Base-by-base conservation (phyloP, 1,139 yeast species). In the Hyphopichia khmerensis region DNA sequence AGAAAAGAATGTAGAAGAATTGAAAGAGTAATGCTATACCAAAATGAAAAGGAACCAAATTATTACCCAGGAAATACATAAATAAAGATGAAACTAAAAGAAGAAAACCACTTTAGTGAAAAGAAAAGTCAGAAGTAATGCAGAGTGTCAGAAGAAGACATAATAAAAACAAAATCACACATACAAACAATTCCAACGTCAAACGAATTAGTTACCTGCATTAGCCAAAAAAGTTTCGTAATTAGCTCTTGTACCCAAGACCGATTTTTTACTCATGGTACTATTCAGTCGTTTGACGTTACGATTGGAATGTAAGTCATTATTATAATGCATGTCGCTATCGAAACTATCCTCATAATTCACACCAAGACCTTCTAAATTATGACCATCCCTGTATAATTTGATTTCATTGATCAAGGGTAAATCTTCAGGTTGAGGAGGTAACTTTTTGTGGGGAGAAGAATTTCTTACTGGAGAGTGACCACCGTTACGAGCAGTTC, bases 171-270 rank as follows among this genome's bases (percentile, higher is more conserved):
- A 26, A 26, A 8, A 26, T 7, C 24, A 21, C 24, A 21, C 5
- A 21, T 21, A 21, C 5, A 21, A 21, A 6, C 24, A 21, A 9
- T 9, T 6, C 8, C 24, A 6, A 21, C 9, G 5, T 21, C n/a
- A n/a, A n/a, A n/a, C n/a, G n/a, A n/a, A n/a, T n/a, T n/a, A n/a
- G n/a, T n/a, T n/a, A 3, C 39, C 39, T 13, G 39, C 72, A 45
- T 66, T 67, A 32, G 72, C 73, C 44, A 72, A 43, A 45, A 72
- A 72, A 46, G 57, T 62, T 42, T 59, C 59, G 51, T 72, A 72
- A 44, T 69, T 69, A 17, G 65, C 67, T 26, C 74, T 54, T 1
- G 78, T 72, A 1, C 75, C 75, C 46, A 72, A 59, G 3, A 72
- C 67, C 2, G 72, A 64, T 41, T 60, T 59, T 46, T 66, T 67